Base-by-base conservation (phyloP, 2,329 filamentous ascomycete genomes). In the Periconia digitata region DNA sequence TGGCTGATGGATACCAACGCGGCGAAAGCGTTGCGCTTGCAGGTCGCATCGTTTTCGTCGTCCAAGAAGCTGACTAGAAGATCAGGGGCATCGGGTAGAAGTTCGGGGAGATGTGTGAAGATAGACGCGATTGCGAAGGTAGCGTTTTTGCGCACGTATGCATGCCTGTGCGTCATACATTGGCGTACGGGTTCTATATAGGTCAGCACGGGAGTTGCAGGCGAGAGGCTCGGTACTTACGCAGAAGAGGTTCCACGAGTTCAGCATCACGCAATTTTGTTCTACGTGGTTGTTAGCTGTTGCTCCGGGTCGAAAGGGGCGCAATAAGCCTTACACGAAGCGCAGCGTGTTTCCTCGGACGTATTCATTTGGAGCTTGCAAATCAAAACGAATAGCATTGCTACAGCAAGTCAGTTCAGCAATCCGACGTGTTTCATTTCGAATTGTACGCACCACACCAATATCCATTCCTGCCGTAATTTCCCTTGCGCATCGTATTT, bases 391-490 rank as follows among this genome's bases (percentile, higher is more conserved):
- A 67, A 99, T 97, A 58, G 94, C 94, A 74, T 99, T 99, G 75
- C 92, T 96, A 64, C 44, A 44, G 29, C 23, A 8, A 8, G 59
- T 73, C 56, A 74, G 27, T 32, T 32, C 27, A 12, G 12, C 27
- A 10, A 12, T 15, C n/a, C 8, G 4, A 4, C n/a, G n/a, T 32
- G 6, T 15, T 40, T 13, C 29, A 34, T 16, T 8, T 12, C 10
- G 27, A 32, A 17, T 20, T 37, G 62, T 72, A 71, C 80, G 60
- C 76, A 96, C 92, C 94, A 99, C 64, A 99, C 94, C 67, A 99
- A 78, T 72, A 99, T 99, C 90, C 96, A 97, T 77, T 99, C 94
- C 76, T 99, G 94, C 81, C 96, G 96, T 57, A 99, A 79, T 81
- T 97, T 99, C 67, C 94, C 94, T 69, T 80, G 86, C 45, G 86